phyloP scores from a whole-genome alignment of 805 yeast species.

The Saccharomycopsis babjevae region DNA sequence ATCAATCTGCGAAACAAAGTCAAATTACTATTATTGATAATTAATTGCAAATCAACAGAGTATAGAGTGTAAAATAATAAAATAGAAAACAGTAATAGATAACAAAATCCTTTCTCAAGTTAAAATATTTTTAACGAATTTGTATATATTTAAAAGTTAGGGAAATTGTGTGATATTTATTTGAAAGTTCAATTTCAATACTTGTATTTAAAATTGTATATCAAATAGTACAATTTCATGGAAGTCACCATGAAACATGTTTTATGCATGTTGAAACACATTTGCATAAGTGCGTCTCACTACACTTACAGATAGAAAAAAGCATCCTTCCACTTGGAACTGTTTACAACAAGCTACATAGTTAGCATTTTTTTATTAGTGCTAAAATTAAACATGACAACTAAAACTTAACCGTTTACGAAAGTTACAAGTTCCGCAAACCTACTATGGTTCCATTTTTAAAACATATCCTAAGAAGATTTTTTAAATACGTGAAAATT shows the following conservation, averaged over 20 bases:
- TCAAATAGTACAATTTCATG: neutral
- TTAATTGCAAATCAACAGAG: neutral
- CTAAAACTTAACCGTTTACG: neutral
- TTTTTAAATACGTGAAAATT: neutral
- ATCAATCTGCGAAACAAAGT: neutral
- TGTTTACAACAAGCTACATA: neutral
- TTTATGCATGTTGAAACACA: slow-evolving; percentile 1
- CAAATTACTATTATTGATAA: neutral
- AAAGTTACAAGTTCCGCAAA: neutral
- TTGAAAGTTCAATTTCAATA: neutral
- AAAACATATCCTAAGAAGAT: neutral
- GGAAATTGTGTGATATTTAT: neutral
- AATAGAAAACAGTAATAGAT: neutral
- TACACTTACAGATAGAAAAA: neutral
- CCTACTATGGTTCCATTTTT: neutral
- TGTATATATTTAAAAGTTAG: neutral
- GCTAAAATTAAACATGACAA: neutral
- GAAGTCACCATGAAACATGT: neutral
- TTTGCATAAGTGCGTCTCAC: neutral
- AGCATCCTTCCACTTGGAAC: neutral
- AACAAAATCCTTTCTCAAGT: no score
- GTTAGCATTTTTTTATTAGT: neutral
- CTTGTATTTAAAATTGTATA: neutral
- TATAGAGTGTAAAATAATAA: neutral
- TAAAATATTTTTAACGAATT: neutral